Conservation (phyloP, 2,329 filamentous ascomycete species). For the Hymenotorrendiella dingleyae region DNA sequence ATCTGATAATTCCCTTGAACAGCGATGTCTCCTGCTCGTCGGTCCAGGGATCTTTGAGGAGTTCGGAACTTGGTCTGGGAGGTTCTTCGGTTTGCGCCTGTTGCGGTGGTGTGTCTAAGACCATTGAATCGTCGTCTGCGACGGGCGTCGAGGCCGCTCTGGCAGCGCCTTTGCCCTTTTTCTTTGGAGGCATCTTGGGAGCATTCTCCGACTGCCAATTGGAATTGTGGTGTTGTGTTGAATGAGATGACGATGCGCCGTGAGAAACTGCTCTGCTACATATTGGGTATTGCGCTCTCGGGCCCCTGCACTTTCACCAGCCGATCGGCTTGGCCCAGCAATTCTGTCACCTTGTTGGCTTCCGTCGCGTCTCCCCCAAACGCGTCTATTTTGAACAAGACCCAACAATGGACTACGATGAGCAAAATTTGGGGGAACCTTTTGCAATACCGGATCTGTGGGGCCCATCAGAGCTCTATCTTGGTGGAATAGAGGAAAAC, state of each 20-base stretch:
- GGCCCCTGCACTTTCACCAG: no score
- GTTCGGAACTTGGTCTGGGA: conserved; percentile 38
- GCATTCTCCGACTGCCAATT: conserved; percentile 50
- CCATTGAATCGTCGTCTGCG: conserved; percentile 33
- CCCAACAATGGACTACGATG: conserved; percentile 32
- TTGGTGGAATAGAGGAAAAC: conserved; percentile 23
- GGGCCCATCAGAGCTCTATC: conserved; percentile 46
- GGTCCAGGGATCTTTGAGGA: conserved; percentile 74
- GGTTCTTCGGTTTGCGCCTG: conserved; percentile 19
- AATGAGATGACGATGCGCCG: no score
- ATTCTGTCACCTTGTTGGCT: no score
- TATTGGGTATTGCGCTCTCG: no score
- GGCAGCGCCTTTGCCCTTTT: conserved; percentile 53
- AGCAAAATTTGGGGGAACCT: conserved; percentile 41
- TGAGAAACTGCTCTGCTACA: no score
- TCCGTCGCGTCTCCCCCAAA: background rate
- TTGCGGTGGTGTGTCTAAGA: conserved; percentile 6
- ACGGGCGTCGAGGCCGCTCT: conserved; percentile 51
- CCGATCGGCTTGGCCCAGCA: no score
- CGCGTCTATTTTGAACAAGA: conserved; percentile 7
- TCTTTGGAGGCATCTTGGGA: conserved; percentile 60
- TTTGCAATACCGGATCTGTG: conserved; percentile 61
- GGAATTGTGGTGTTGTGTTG: background rate
- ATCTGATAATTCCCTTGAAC: conserved; percentile 86
- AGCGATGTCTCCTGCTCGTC: conserved; percentile 91